Evolutionary conservation across 2,329 filamentous ascomycete species (phyloP).

Genomic region (Ophiocordyceps unilateralis): DNA sequence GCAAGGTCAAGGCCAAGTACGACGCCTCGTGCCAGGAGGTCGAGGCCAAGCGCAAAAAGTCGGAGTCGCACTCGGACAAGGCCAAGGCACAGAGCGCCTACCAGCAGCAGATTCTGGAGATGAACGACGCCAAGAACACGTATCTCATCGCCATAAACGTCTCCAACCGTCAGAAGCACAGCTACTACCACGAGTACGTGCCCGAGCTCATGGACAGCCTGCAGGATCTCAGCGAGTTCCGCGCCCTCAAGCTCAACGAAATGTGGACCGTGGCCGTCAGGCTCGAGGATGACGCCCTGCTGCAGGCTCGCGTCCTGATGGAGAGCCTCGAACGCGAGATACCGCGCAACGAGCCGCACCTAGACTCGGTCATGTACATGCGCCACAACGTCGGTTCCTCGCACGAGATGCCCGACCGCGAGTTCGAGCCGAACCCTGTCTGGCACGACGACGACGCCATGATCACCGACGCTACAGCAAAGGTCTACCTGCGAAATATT

Average conservation of each 20-base stretch:
- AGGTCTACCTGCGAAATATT: constrained; percentile 81
- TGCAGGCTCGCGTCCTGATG: constrained; percentile 54
- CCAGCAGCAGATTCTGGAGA: constrained; percentile 80
- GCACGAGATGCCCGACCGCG: constrained; percentile 70
- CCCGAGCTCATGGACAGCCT: constrained; percentile 85
- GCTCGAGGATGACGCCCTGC: constrained; percentile 65
- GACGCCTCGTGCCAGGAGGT: constrained; percentile 88
- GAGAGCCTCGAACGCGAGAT: constrained; percentile 66
- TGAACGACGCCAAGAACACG: constrained; percentile 98
- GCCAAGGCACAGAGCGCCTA: constrained; percentile 80
- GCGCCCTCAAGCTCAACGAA: constrained; percentile 65
- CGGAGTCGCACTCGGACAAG: constrained; percentile 87
- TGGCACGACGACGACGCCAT: constrained; percentile 91
- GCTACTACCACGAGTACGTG: constrained; percentile 92
- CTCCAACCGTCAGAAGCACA: constrained; percentile 93
- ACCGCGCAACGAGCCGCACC: constrained; percentile 65
- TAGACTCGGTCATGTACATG: constrained; percentile 97
- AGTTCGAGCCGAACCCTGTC: constrained; percentile 85
- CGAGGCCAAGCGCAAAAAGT: constrained; percentile 86
- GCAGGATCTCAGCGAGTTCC: constrained; percentile 84
- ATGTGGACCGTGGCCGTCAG: constrained; percentile 69
- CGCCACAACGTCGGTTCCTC: constrained; percentile 73
- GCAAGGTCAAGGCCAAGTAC: constrained; percentile 86
- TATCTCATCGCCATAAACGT: constrained; percentile 94
- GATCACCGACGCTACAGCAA: constrained; percentile 71